phyloP scores from a whole-genome alignment of 2,329 filamentous ascomycete genomes.

The Fusarium sp. region DNA sequence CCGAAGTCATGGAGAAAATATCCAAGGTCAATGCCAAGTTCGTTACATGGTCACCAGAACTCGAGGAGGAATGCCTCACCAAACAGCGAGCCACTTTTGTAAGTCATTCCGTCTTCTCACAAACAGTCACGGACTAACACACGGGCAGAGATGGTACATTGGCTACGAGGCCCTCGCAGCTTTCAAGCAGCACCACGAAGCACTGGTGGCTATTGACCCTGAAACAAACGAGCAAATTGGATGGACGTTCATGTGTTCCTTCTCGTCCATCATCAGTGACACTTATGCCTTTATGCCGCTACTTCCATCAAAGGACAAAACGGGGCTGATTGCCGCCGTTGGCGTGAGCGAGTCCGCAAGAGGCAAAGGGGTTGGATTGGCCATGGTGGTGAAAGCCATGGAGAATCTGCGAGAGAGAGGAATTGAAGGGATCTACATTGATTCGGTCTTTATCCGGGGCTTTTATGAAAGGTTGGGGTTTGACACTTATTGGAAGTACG shows the following conservation, averaged over 20 bases:
- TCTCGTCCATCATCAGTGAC: neutral
- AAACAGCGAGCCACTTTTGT: slow-evolving; percentile 39
- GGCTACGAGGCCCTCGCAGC: slow-evolving; percentile 32
- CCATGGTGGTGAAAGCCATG: slow-evolving; percentile 38
- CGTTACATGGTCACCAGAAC: slow-evolving; percentile 36
- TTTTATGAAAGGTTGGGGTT: slow-evolving; percentile 41
- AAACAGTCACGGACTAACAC: neutral
- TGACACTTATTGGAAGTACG: slow-evolving; percentile 34
- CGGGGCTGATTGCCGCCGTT: slow-evolving; percentile 38
- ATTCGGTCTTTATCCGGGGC: slow-evolving; percentile 32
- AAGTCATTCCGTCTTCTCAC: neutral
- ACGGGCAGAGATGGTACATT: slow-evolving; percentile 24
- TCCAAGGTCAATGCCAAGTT: slow-evolving; percentile 34
- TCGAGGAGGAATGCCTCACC: slow-evolving; percentile 40
- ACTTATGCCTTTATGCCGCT: slow-evolving; percentile 32
- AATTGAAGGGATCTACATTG: slow-evolving; percentile 34
- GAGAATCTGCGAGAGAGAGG: slow-evolving; percentile 37
- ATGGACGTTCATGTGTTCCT: slow-evolving; percentile 43
- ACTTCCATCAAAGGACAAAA: slow-evolving; percentile 32
- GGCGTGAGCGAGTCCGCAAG: slow-evolving; percentile 35
- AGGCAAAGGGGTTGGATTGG: slow-evolving; percentile 36
- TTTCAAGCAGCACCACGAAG: slow-evolving; percentile 30
- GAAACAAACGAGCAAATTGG: slow-evolving; percentile 41
- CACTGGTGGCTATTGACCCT: slow-evolving; percentile 39
- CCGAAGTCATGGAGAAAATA: slow-evolving; percentile 31